A percentile compares a stretch with the other conserved stretches of the same genome.
Conservation (phyloP, 2,329 filamentous ascomycete species). For the Helotiales sp. region DNA sequence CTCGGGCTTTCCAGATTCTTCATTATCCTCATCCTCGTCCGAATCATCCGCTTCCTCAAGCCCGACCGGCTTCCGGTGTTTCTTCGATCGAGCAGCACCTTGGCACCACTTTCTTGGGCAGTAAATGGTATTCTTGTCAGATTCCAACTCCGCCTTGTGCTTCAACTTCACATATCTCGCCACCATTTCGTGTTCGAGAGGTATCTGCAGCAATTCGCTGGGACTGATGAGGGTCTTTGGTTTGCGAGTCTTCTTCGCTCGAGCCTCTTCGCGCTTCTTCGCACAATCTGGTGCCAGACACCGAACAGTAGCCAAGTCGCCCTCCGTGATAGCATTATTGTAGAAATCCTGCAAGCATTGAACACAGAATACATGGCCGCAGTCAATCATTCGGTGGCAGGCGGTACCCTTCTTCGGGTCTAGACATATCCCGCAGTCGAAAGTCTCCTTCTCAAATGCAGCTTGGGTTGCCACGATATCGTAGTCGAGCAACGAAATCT, state of each 20-base stretch:
- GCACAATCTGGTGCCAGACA: constrained; percentile 81
- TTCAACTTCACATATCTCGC: constrained; percentile 87
- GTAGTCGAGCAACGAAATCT: constrained; percentile 74
- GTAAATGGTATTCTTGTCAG: constrained; percentile 88
- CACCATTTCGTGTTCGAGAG: constrained; percentile 68
- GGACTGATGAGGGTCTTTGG: constrained; percentile 71
- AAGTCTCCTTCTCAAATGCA: constrained; percentile 80
- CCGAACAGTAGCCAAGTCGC: constrained; percentile 75
- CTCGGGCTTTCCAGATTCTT: constrained; percentile 26
- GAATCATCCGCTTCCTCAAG: constrained; percentile 59
- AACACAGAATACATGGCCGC: constrained; percentile 88
- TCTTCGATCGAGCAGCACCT: constrained; percentile 77
- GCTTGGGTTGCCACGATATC: constrained; percentile 72
- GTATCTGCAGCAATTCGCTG: constrained; percentile 79
- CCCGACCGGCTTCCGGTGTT: constrained; percentile 69
- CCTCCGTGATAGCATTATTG: constrained; percentile 81
- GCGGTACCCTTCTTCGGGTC: constrained; percentile 85
- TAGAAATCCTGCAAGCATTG: constrained; percentile 90
- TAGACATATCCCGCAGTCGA: constrained; percentile 85
- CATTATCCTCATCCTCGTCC: constrained; percentile 50
- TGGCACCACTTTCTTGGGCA: constrained; percentile 93
- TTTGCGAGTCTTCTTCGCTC: constrained; percentile 52
- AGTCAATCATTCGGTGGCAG: constrained; percentile 81
- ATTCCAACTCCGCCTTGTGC: constrained; percentile 88
- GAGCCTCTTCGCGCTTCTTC: constrained; percentile 49